phyloP scores from a whole-genome alignment of 2,329 filamentous ascomycete genomes.

The Clonostachys rhizophaga region DNA sequence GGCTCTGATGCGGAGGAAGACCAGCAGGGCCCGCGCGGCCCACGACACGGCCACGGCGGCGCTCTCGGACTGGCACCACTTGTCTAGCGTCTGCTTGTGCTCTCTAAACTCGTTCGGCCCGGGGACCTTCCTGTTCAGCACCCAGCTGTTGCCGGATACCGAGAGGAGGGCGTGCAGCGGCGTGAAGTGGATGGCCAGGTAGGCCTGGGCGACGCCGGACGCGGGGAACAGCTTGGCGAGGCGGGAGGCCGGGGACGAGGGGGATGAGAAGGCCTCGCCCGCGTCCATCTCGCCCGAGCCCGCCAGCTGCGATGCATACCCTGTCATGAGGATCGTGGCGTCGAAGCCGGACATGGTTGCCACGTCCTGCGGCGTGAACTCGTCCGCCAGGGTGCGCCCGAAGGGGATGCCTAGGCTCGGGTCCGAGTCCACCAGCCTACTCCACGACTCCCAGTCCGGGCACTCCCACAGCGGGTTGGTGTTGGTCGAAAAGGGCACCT shows the following conservation, averaged over 20 bases:
- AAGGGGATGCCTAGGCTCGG: neutral
- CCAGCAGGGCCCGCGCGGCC: constrained; percentile 46
- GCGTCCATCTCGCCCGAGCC: too few relatives aligned
- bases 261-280: too few relatives aligned
- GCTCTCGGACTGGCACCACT: constrained; percentile 37
- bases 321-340: constrained; percentile 30
- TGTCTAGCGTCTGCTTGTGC: constrained; percentile 38
- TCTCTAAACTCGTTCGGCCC: constrained; percentile 35
- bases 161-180: constrained; percentile 54
- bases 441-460: constrained; percentile 38
- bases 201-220: constrained; percentile 43
- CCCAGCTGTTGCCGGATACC: constrained; percentile 54
- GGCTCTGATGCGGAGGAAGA: constrained; percentile 28
- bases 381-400: constrained; percentile 17
- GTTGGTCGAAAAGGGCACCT: constrained; percentile 39
- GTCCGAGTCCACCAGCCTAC: constrained; percentile 13
- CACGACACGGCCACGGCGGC: constrained; percentile 41
- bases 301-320: constrained; percentile 13
- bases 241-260: too few relatives aligned
- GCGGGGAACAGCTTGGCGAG: constrained; percentile 29
- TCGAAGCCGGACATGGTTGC: constrained; percentile 29
- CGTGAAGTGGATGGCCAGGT: constrained; percentile 52
- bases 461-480: constrained; percentile 46
- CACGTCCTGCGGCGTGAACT: constrained; percentile 27
- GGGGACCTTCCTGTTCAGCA: constrained; percentile 49